Evolutionary conservation across 306 rosid genomes (phyloP).

Genomic region (Cucurbita pepo): DNA sequence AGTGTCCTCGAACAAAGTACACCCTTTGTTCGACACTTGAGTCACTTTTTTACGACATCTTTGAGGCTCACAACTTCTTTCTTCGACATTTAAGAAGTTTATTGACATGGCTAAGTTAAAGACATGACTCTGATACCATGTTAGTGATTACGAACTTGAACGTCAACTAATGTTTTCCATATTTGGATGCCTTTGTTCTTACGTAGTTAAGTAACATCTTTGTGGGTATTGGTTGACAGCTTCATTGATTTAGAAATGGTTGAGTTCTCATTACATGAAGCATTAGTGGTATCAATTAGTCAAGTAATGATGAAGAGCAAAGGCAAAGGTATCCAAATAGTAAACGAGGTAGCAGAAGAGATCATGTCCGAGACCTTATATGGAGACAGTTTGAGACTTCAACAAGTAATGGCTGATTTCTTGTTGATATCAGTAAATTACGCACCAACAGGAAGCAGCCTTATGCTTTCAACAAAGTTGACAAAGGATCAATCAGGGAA

Average conservation of each 20-base stretch:
- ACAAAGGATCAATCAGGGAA: constrained; percentile 57
- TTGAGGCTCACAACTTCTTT: too few relatives aligned
- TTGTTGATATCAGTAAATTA: constrained; percentile 38
- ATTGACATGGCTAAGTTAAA: too few relatives aligned
- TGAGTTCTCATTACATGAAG: constrained; percentile 65
- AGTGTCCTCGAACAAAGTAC: too few relatives aligned
- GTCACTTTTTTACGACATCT: too few relatives aligned
- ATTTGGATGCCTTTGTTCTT: too few relatives aligned
- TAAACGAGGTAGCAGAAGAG: constrained; percentile 39
- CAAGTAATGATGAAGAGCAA: constrained; percentile 58
- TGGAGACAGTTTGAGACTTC: constrained; percentile 77
- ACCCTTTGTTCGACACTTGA: too few relatives aligned
- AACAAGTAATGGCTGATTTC: constrained; percentile 74
- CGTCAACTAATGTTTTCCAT: too few relatives aligned
- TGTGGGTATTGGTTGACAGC: constrained; percentile 17
- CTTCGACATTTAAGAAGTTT: too few relatives aligned
- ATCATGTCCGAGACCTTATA: constrained; percentile 37
- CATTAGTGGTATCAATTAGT: constrained; percentile 53
- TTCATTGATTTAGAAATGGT: constrained; percentile 81
- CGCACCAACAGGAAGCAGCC: constrained; percentile 56
- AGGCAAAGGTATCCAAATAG: constrained; percentile 33
- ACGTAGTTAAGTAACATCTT: too few relatives aligned
- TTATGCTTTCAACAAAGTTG: constrained; percentile 38
- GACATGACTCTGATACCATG: too few relatives aligned
- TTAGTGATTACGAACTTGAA: too few relatives aligned